Evolutionary conservation across 257 asterid species (phyloP), one percentile per base, ranked within the genome.

Genomic region (Fraxinus quadrangulata): DNA sequence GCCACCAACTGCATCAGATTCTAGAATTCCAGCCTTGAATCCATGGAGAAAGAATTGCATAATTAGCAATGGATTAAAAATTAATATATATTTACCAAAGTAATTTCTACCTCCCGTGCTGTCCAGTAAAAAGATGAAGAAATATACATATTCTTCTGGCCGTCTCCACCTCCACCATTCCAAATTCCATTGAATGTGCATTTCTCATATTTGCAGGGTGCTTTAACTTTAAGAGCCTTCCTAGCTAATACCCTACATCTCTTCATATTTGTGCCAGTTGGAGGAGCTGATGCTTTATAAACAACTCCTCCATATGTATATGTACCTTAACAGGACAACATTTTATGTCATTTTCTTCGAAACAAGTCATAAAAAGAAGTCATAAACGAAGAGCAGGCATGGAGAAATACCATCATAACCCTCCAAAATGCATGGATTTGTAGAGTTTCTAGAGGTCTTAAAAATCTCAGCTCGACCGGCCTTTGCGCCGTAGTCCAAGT

Each of bases 141-240:
- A 10, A 76, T 78, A 40, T 87, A 88, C 16, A 91, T 6, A 73
- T 78, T 84, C 0, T 79, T 69, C 67, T 28, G 79, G 45, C 96
- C 92, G 17, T 31, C 80, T 13, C 96, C 94, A 6, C 94, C 91
- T 6, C 94, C 91, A 5, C 94, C 96, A 70, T 71, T 89, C 96
- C 96, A 87, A 7, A 79, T 54, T 10, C 93, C 94, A 65, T 83
- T 67, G 75, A 91, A 91, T 9, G 94, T 73, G 76, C 92, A 89
- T 0, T 82, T 75, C 2, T 9, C 63, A 71, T 86, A 74, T 0
- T 75, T 8, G 83, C 96, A 89, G 0, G 86, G 72, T 3, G 87
- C 84, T 0, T 81, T 67, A 7, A 83, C 0, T 0, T 79, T 75
- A 0, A 89, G 84, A 10, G 74, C 54, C 66, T 85, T 78, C 6